These are phyloP conservation scores for Cupressus sempervirens DNA, from an alignment of 75 land plant species.

Conservation along the genomic window DNA sequence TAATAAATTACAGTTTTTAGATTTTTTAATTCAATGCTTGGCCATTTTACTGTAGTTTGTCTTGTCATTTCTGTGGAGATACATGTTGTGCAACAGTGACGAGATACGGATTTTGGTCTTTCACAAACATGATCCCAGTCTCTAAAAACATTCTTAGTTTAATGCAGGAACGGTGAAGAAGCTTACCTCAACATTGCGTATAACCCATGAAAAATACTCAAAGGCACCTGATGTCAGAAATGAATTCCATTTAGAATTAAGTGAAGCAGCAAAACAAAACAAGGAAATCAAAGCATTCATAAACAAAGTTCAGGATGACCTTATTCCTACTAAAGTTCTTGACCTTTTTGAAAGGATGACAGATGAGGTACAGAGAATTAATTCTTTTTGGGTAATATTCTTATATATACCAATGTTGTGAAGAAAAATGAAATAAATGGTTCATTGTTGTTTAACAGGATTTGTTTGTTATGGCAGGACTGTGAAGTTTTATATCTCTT, in stretches of 20 bases:
- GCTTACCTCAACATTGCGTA: slow-evolving; percentile 34
- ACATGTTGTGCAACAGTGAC: background rate
- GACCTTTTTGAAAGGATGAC: slow-evolving; percentile 68
- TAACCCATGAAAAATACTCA: slow-evolving; percentile 69
- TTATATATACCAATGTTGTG: background rate
- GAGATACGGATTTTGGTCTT: background rate
- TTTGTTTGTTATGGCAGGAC: slow-evolving; percentile 50
- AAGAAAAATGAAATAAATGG: background rate
- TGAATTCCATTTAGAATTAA: slow-evolving; percentile 36
- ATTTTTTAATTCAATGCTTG: background rate
- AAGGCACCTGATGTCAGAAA: slow-evolving; percentile 44
- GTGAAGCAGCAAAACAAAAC: slow-evolving; percentile 59
- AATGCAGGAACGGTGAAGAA: slow-evolving; percentile 72
- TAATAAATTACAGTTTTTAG: background rate
- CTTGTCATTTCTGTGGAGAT: background rate
- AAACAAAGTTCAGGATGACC: slow-evolving; percentile 38
- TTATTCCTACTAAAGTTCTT: slow-evolving; percentile 69
- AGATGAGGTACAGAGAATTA: slow-evolving; percentile 49
- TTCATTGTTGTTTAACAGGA: background rate
- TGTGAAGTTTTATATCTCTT: slow-evolving; percentile 76
- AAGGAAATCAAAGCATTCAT: slow-evolving; percentile 47
- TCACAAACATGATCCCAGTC: background rate
- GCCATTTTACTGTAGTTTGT: background rate
- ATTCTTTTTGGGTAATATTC: background rate
- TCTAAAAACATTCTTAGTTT: background rate